These are phyloP conservation scores for Lachancea sp. DNA, from an alignment of 805 yeast species.

Conservation along the genomic window DNA sequence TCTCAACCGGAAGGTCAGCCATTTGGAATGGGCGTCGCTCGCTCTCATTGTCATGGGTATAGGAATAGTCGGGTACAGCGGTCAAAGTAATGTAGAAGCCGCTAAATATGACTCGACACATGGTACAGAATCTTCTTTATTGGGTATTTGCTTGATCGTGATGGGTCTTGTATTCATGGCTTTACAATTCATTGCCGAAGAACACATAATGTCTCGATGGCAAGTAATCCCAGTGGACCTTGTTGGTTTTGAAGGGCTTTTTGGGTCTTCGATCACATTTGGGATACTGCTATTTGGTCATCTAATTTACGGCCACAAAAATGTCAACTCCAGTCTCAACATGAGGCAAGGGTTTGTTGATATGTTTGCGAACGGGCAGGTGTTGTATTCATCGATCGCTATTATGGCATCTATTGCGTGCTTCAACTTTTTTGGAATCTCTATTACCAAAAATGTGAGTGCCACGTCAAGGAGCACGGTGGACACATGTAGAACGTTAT, in stretches of 20 bases:
- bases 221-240: slow-evolving; percentile 54
- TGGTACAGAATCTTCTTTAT: slow-evolving; percentile 31
- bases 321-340: slow-evolving; percentile 45
- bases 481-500: slow-evolving; percentile 67
- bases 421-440: slow-evolving; percentile 69
- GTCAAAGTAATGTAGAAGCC: slow-evolving; percentile 35
- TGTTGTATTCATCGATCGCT: slow-evolving; percentile 49
- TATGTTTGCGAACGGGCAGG: slow-evolving; percentile 37
- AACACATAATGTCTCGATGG: slow-evolving; percentile 50
- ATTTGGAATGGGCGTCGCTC: slow-evolving; percentile 63
- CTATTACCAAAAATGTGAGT: slow-evolving; percentile 56
- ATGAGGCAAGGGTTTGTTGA: slow-evolving; percentile 44
- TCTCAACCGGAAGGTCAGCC: slow-evolving; percentile 47
- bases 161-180: slow-evolving; percentile 66
- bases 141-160: slow-evolving; percentile 55
- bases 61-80: slow-evolving; percentile 66
- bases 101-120: slow-evolving; percentile 3
- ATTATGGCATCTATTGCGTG: slow-evolving; percentile 68
- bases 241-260: slow-evolving; percentile 71
- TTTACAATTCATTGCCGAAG: slow-evolving; percentile 72
- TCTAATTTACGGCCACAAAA: slow-evolving; percentile 6
- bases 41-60: slow-evolving; percentile 63
- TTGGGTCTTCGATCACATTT: slow-evolving; percentile 47
- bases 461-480: slow-evolving; percentile 77
- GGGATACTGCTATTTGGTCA: slow-evolving; percentile 41